Percentiles rank a stretch among this genome's conserved stretches.
phyloP scores from a whole-genome alignment of 352 stramenopile genomes.

The Pythium diclinum region DNA sequence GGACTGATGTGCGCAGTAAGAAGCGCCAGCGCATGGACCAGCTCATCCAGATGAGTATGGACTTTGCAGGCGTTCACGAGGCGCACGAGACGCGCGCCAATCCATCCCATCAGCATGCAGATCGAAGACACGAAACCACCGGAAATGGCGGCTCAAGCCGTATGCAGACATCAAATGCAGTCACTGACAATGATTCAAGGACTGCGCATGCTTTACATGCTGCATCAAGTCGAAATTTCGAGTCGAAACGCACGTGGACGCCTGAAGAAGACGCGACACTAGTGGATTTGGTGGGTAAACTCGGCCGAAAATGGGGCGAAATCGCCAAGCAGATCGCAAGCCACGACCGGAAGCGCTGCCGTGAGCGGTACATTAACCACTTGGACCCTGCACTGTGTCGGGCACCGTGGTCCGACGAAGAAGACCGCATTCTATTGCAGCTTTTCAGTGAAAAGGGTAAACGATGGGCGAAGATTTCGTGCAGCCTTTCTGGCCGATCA shows the following conservation, averaged over 20 bases:
- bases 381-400: constrained; percentile 37
- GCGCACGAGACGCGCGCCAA: not conserved
- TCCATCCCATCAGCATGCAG: not conserved
- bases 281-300: constrained; percentile 32
- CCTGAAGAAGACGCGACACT: constrained; percentile 46
- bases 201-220: not conserved
- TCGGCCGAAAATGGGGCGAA: constrained; percentile 39
- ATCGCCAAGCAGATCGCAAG: constrained; percentile 40
- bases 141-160: not conserved
- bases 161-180: not conserved
- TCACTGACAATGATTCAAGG: not conserved
- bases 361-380: constrained; percentile 75
- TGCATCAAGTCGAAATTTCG: not conserved
- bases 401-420: constrained; percentile 36
- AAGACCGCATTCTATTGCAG: constrained; percentile 41
- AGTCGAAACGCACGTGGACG: constrained; percentile 38
- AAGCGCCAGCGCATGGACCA: constrained; percentile 57
- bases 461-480: constrained; percentile 41
- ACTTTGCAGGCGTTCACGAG: constrained; percentile 28
- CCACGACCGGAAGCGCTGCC: constrained; percentile 62
- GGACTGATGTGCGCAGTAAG: constrained; percentile 10
- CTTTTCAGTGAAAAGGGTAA: constrained; percentile 32
- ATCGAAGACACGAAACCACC: not conserved
- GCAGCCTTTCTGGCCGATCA: constrained; percentile 32
- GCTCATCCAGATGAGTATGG: constrained; percentile 48